phyloP scores from a whole-genome alignment of 2,329 filamentous ascomycete genomes.

The Fusarium buharicum region DNA sequence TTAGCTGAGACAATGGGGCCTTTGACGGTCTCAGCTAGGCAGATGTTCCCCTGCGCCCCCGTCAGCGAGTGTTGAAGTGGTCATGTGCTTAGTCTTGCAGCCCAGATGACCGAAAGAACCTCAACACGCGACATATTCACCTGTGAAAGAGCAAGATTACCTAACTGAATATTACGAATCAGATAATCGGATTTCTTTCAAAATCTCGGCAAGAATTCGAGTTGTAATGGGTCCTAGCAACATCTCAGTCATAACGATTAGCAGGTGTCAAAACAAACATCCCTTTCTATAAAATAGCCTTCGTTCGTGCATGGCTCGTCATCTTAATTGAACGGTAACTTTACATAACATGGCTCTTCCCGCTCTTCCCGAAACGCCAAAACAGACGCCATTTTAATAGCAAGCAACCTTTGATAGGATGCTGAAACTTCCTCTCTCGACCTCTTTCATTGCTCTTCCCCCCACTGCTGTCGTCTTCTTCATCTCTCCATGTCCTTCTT shows the following conservation, averaged over 20 bases:
- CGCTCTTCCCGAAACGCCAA: constrained; percentile 49
- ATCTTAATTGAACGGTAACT: constrained; percentile 42
- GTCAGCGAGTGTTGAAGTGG: constrained; percentile 31
- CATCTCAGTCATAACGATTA: too few relatives aligned
- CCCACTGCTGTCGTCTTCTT: constrained; percentile 3
- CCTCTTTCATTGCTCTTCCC: constrained; percentile 19
- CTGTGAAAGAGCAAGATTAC: constrained; percentile 2
- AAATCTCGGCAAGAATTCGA: neutral
- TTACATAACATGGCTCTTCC: constrained; percentile 48
- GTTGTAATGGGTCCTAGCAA: neutral
- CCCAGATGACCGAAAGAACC: constrained; percentile 37
- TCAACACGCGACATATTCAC: constrained; percentile 36
- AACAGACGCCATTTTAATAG: constrained; percentile 45
- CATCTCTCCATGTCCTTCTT: neutral
- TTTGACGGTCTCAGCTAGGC: constrained; percentile 29
- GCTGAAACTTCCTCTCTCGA: constrained; percentile 28
- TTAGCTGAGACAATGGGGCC: constrained; percentile 10
- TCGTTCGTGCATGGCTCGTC: constrained; percentile 38
- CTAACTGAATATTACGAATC: neutral
- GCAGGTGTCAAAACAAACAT: constrained; percentile 5
- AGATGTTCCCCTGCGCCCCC: constrained; percentile 40
- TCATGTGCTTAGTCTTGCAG: constrained; percentile 38
- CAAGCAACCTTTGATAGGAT: constrained; percentile 34
- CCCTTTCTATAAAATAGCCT: constrained; percentile 37
- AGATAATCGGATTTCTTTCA: neutral